Conservation (phyloP, 2,329 filamentous ascomycete genomes). For the Fusarium sacchari region DNA sequence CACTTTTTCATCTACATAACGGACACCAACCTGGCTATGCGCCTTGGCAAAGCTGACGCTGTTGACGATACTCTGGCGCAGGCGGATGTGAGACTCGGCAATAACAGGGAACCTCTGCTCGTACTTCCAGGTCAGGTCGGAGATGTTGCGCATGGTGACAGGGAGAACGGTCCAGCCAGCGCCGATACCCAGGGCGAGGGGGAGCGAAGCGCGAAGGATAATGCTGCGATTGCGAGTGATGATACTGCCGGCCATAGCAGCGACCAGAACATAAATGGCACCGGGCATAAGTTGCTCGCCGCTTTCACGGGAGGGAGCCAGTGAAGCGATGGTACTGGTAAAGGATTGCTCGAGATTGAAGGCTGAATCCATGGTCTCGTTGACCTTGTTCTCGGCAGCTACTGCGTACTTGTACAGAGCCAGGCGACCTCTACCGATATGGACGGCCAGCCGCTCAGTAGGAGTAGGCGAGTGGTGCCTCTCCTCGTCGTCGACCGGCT, state of each 20-base stretch:
- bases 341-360: slow-evolving; percentile 90
- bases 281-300: slow-evolving; percentile 92
- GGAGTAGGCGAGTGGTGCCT: slow-evolving; percentile 71
- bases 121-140: slow-evolving; percentile 88
- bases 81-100: slow-evolving; percentile 80
- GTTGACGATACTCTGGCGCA: slow-evolving; percentile 74
- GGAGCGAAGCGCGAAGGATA: slow-evolving; percentile 79
- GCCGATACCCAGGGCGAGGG: slow-evolving; percentile 81
- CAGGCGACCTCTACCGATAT: slow-evolving; percentile 83
- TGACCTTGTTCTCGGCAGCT: slow-evolving; percentile 82
- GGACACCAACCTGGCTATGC: slow-evolving; percentile 75
- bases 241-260: slow-evolving; percentile 94
- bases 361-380: slow-evolving; percentile 80
- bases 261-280: slow-evolving; percentile 89
- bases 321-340: slow-evolving; percentile 86
- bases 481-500: slow-evolving; percentile 49
- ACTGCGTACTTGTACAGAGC: slow-evolving; percentile 81
- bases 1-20: slow-evolving; percentile 84
- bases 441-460: slow-evolving; percentile 86
- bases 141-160: slow-evolving; percentile 88
- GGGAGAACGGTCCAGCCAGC: slow-evolving; percentile 88
- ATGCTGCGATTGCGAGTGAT: slow-evolving; percentile 88
- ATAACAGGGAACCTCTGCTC: slow-evolving; percentile 89
- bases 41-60: slow-evolving; percentile 79
- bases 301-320: slow-evolving; percentile 85